Evolutionary conservation across 129 eudicot genomes (phyloP), one percentile per base, ranked within the genome.

Genomic region (Lonicera japonica): DNA sequence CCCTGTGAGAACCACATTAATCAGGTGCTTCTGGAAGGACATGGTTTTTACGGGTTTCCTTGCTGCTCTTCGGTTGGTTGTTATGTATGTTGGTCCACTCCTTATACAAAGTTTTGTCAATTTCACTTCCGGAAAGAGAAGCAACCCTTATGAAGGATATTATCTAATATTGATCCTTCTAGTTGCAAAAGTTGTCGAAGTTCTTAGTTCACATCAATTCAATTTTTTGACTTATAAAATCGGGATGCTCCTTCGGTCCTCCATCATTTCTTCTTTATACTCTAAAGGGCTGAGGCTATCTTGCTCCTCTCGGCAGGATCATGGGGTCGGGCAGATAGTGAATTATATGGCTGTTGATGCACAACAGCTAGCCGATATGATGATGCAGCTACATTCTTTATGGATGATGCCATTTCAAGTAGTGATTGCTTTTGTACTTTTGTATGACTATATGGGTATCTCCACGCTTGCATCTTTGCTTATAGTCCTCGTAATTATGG

Each of bases 311-410:
- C 74, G 89, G 18, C 95, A 86, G 38, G 68, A 86, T 55, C 95
- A 86, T 16, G 95, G 95, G 3, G 89, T 82, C 8, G 95, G 95
- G 5, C 89, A 82, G 21, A 86, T 86, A 20, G 88, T 82, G 70
- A 82, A 82, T 56, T 86, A 86, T 18, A 86, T 86, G 95, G 89
- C 86, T 1, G 89, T 86, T 0, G 95, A 86, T 69, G 69, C 77
- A 11, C 86, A 82, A 23, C 86, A 79, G 68, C 70, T 86, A 0
- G 73, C 89, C 0, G 89, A 82, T 57, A 48, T 82, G 29, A 73
- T 82, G 65, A 52, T 58, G 4, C 83, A 86, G 53, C 25, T 86
- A 21, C 95, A 86, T 68, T 58, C 81, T 1, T 21, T 86, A 14
- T 82, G 89, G 95, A 43, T 82, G 50, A 76, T 79, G 88, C 95